Conservation (phyloP, 2,329 filamentous ascomycete genomes). For the Phyllosticta citrichinensis region DNA sequence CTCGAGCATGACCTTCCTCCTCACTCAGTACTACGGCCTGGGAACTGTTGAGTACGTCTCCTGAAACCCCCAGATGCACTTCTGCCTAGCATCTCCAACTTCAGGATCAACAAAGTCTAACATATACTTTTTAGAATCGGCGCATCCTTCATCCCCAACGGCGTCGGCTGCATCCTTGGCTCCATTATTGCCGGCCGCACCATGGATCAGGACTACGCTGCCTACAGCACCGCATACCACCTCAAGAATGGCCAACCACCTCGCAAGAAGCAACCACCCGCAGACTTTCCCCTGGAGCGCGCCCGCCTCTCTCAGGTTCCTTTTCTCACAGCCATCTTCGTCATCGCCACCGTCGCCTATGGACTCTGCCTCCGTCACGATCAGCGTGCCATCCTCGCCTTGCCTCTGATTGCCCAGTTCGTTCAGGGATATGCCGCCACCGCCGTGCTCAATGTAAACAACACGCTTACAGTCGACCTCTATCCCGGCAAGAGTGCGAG, state of each 20-base stretch:
- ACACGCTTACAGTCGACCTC: slow-evolving; percentile 46
- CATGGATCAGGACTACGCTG: slow-evolving; percentile 41
- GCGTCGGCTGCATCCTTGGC: slow-evolving; percentile 44
- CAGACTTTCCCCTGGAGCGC: slow-evolving; percentile 39
- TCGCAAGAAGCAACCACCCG: neutral
- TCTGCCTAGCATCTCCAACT: neutral
- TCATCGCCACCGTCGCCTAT: slow-evolving; percentile 39
- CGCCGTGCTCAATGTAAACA: slow-evolving; percentile 39
- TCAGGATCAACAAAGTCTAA: neutral
- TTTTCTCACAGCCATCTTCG: slow-evolving; percentile 36
- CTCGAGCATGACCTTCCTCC: slow-evolving; percentile 42
- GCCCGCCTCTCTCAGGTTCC: slow-evolving; percentile 42
- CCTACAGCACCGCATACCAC: slow-evolving; percentile 1
- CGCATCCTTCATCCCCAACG: slow-evolving; percentile 46
- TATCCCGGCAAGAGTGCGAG: slow-evolving; percentile 41
- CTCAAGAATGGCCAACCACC: slow-evolving; percentile 6
- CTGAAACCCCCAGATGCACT: neutral
- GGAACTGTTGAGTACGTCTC: slow-evolving; percentile 27
- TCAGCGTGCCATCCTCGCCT: slow-evolving; percentile 30
- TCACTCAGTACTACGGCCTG: slow-evolving; percentile 35
- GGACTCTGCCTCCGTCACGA: slow-evolving; percentile 38
- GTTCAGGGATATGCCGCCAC: slow-evolving; percentile 43
- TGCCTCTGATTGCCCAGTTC: slow-evolving; percentile 43
- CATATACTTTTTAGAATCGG: slow-evolving; percentile 34
- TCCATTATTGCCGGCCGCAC: slow-evolving; percentile 43